These are phyloP conservation scores for Fusarium sambucinum DNA, from an alignment of 2,329 filamentous ascomycete species.

Conservation along the genomic window DNA sequence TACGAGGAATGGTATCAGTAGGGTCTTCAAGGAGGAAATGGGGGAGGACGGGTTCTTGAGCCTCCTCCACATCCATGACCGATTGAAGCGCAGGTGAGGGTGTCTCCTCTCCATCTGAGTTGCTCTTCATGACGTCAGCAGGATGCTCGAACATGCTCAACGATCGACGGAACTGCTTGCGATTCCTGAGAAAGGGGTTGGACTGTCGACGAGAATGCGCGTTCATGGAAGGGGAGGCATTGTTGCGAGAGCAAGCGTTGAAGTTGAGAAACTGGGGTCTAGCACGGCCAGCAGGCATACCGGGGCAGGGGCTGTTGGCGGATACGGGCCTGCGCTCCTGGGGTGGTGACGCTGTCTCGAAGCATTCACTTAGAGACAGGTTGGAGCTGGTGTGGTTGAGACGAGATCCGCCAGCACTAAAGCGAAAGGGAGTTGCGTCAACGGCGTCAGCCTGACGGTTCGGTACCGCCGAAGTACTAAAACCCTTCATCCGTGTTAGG, in stretches of 20 bases:
- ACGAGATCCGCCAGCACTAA: constrained; percentile 63
- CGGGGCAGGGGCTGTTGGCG: constrained; percentile 68
- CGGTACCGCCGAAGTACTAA: constrained; percentile 74
- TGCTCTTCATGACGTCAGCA: constrained; percentile 86
- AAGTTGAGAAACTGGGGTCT: constrained; percentile 75
- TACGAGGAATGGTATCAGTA: constrained; percentile 88
- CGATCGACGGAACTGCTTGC: constrained; percentile 91
- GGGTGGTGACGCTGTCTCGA: constrained; percentile 78
- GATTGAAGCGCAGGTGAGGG: constrained; percentile 68
- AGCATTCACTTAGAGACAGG: constrained; percentile 82
- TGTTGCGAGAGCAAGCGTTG: constrained; percentile 67
- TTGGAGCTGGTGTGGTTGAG: constrained; percentile 49
- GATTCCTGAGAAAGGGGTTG: constrained; percentile 78
- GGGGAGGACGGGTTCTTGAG: constrained; percentile 79
- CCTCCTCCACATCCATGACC: constrained; percentile 86
- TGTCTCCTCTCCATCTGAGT: constrained; percentile 68
- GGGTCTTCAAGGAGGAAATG: constrained; percentile 86
- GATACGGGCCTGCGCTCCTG: constrained; percentile 74
- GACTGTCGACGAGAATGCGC: constrained; percentile 78
- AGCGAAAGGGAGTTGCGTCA: constrained; percentile 80
- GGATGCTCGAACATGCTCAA: constrained; percentile 98
- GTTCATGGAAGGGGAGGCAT: constrained; percentile 77
- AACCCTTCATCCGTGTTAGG: constrained; percentile 79
- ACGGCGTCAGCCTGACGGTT: constrained; percentile 70
- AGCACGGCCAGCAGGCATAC: constrained; percentile 69